A percentile compares a stretch with the other conserved stretches of the same genome.
These are phyloP conservation scores for Peniophora sp. DNA, from an alignment of 1,284 basidiomycete genomes.

Conservation along the genomic window DNA sequence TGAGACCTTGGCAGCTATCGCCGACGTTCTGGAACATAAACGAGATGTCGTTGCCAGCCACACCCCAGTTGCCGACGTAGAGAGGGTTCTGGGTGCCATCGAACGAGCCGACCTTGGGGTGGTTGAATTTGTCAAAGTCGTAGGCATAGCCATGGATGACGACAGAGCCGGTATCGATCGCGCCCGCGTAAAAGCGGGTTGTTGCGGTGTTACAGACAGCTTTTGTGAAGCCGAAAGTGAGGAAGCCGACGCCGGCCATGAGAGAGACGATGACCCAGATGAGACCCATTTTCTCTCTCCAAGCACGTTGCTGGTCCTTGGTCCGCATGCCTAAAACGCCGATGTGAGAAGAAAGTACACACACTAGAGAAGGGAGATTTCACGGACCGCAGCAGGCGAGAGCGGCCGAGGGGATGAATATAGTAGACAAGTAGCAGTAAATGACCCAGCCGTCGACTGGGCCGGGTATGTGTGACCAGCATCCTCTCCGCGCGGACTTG, in stretches of 20 bases:
- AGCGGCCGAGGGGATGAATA: constrained; percentile 72
- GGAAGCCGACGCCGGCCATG: constrained; percentile 94
- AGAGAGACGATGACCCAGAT: constrained; percentile 71
- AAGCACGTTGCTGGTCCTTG: constrained; percentile 92
- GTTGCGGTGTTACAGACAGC: constrained; percentile 85
- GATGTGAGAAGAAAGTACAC: neutral
- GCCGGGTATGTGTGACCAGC: constrained; percentile 70
- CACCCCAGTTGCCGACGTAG: constrained; percentile 67
- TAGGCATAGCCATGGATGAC: constrained; percentile 93
- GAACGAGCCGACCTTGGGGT: constrained; percentile 68
- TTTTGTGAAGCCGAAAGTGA: constrained; percentile 99
- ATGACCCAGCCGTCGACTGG: constrained; percentile 95
- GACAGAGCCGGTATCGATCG: constrained; percentile 74
- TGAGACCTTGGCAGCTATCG: constrained; percentile 69
- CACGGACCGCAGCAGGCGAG: constrained; percentile 60
- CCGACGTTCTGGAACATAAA: constrained; percentile 95
- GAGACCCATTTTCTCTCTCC: constrained; percentile 98
- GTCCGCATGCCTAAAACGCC: constrained; percentile 67
- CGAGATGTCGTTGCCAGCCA: constrained; percentile 82
- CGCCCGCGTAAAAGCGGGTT: constrained; percentile 74
- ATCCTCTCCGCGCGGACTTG: constrained; percentile 37
- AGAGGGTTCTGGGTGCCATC: constrained; percentile 80
- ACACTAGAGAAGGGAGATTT: constrained; percentile 3
- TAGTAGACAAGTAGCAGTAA: constrained; percentile 87
- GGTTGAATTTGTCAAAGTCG: constrained; percentile 81